phyloP scores from a whole-genome alignment of 768 basidiomycete species.

The Psilocybe azurescens region DNA sequence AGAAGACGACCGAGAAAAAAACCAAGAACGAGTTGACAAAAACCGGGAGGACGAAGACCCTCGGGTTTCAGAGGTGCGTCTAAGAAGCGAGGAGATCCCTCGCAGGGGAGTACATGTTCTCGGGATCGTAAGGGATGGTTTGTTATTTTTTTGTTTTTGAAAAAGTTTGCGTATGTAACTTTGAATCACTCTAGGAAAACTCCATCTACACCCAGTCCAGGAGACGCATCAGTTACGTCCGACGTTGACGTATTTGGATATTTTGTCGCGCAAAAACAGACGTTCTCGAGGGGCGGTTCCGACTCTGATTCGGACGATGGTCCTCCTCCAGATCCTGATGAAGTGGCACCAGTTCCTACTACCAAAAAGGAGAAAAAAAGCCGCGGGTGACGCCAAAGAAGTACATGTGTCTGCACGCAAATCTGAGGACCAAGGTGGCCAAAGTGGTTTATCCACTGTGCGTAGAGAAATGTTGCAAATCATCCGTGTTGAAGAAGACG shows the following conservation, averaged over 20 bases:
- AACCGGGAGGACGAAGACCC: constrained; percentile 56
- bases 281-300: constrained; percentile 53
- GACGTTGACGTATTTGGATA: constrained; percentile 81
- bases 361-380: constrained; percentile 66
- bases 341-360: constrained; percentile 50
- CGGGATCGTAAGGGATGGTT: constrained; percentile 82
- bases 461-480: constrained; percentile 78
- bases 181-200: constrained; percentile 49
- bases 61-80: constrained; percentile 69
- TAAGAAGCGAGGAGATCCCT: constrained; percentile 74
- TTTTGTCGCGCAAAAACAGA: constrained; percentile 66
- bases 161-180: background rate
- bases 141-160: constrained; percentile 16
- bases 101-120: constrained; percentile 74
- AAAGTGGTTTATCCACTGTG: constrained; percentile 71
- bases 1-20: constrained; percentile 76
- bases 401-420: constrained; percentile 80
- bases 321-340: constrained; percentile 82
- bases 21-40: constrained; percentile 58
- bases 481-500: constrained; percentile 81
- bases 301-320: constrained; percentile 83
- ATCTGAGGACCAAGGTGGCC: constrained; percentile 65
- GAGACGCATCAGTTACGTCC: constrained; percentile 86
- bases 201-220: constrained; percentile 80
- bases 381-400: constrained; percentile 66